Base-by-base conservation (phyloP, 176 grass and related monocot species). In the Raddia guianensis region DNA sequence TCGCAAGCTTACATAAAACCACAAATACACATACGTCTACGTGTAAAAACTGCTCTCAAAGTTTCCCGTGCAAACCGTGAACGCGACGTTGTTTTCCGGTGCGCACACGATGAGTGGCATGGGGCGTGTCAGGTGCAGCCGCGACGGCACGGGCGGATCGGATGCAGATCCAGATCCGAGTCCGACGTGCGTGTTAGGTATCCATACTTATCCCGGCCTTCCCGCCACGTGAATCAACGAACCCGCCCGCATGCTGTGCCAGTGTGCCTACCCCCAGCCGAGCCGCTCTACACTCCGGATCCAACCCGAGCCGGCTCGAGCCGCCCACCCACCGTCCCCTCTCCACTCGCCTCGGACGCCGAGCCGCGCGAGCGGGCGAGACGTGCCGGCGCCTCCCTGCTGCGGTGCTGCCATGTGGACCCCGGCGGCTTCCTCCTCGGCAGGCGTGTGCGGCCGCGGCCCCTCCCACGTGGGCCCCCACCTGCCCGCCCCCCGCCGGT, bases 161-260 rank as follows among this genome's bases (percentile, higher is more conserved):
- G 55, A 59, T 73, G 37, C 68, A 32, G 48, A 66, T 66, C 59
- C 33, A 65, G 15, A 48, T 76, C 72, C 61, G 71, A 12, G 37
- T 76, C 72, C 61, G 71, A 12, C 49, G 81, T 47, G 9, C 61
- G 9, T 15, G 60, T 65, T 67, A 9, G 81, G 81, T 74, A 70
- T 15, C 76, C 59, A 56, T 80, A 46, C 11, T 44, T 49, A 49
- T 73, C 68, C 56, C 54, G 3, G 45, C 54, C 12, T 7, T 2
- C 50, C 5, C 40, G 13, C 69, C 49, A 55, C 71, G 61, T 67
- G 70, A 2, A 40, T 40, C 37, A 40, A 40, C 37, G 37, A 83
- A 35, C 72, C 50, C 49, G 40, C 50, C 72, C 59, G 27, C 27
- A 27, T 27, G 27, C 27, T 27, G 27, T 27, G n/a, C n/a, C n/a